Evolutionary conservation across 257 asterid genomes (phyloP).

Genomic region (Agastache rugosa): DNA sequence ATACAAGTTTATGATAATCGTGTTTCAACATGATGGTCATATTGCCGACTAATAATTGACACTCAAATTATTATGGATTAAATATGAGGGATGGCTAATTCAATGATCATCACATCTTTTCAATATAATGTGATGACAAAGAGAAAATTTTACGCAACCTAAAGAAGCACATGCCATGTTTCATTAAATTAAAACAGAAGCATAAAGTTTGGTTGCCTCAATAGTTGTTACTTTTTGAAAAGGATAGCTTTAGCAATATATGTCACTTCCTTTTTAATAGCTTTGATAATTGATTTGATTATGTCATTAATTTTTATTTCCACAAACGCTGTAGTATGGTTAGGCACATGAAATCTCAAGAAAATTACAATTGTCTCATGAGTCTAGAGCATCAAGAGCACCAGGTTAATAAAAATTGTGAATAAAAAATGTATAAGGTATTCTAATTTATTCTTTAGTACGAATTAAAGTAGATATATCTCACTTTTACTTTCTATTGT

Average conservation of each 20-base stretch:
- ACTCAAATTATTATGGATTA: constrained; percentile 4
- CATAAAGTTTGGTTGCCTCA: constrained; percentile 26
- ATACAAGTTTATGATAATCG: no score
- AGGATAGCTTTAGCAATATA: neutral
- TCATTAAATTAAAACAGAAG: constrained; percentile 28
- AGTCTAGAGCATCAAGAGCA: no score
- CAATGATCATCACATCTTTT: constrained; percentile 20
- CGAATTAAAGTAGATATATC: no score
- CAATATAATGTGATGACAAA: constrained; percentile 37
- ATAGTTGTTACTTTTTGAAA: constrained; percentile 25
- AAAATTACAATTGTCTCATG: neutral
- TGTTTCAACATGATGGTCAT: no score
- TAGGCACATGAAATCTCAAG: neutral
- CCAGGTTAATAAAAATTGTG: no score
- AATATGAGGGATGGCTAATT: neutral
- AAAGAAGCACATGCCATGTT: constrained; percentile 41
- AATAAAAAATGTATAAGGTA: no score
- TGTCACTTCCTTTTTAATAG: neutral
- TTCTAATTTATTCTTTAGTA: no score
- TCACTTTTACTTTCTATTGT: no score
- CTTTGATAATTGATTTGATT: neutral
- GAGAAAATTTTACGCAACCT: constrained; percentile 34
- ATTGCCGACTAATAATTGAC: constrained; percentile 7
- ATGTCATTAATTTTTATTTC: neutral
- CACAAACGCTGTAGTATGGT: neutral